Base-by-base conservation (phyloP, 2,329 filamentous ascomycete genomes). In the Claviceps sorghi region DNA sequence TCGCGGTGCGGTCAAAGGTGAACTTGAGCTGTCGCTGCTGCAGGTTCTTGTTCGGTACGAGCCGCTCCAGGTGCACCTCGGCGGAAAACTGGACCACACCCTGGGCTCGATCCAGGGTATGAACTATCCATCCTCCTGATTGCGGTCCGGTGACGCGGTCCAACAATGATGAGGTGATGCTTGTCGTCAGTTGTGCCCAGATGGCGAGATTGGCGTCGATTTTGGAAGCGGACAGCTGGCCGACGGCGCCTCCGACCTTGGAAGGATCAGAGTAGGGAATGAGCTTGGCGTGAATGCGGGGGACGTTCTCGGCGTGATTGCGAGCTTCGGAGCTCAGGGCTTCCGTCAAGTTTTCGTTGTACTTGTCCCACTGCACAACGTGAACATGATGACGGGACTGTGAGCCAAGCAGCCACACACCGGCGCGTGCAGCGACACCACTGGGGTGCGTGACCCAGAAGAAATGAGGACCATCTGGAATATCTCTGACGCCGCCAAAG, bases 381-480 rank as follows among this genome's bases (percentile, higher is more conserved):
- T 72, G 70, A 21, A 73, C 65, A 4, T 60, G 62, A 15, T 67
- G 58, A 29, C 42, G 51, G 3, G 55, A 55, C 11, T 62, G 58
- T 1, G 62, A 64, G 0, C 70, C 69, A 44, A 72, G 62, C 52
- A 82, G 68, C 79, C 79, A 83, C 60, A 76, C 80, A 5, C 78
- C 80, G 52, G 69, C 75, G 3, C 80, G 72, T 32, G 71, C 64
- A 2, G 76, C 76, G 19, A 71, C 67, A 19, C 69, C 67, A 2
- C 68, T 67, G 0, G 72, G 69, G 22, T 76, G 70, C 2, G 78
- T 69, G 30, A 76, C 72, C 78, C 79, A 83, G 53, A 82, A 67
- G 54, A 83, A 75, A 60, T 83, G 80, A 15, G 74, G 62, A 0
- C 80, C 80, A 0, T 68, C 60, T 0, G 78, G 77, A 29, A 83